A percentile compares a stretch with the other conserved stretches of the same genome.
These are phyloP conservation scores for Pharnaceum exiguum DNA, from an alignment of 148 eudicot species.

Conservation along the genomic window DNA sequence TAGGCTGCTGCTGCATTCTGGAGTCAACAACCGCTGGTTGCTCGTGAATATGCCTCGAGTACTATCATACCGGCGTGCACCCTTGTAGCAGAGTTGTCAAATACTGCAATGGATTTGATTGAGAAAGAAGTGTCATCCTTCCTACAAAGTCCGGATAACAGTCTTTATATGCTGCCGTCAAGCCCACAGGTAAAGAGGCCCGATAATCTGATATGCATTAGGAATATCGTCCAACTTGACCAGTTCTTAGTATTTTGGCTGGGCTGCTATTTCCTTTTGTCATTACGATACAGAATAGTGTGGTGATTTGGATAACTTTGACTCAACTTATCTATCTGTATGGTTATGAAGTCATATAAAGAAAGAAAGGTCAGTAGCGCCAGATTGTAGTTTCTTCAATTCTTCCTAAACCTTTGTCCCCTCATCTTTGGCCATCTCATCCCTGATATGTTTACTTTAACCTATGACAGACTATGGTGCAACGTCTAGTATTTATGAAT, in stretches of 20 bases:
- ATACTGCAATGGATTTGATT: slow-evolving; percentile 71
- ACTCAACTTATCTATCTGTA: too few relatives aligned
- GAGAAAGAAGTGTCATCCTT: slow-evolving; percentile 84
- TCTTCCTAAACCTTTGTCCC: too few relatives aligned
- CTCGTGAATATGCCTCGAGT: slow-evolving; percentile 91
- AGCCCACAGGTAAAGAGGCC: slow-evolving; percentile 67
- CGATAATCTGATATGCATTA: background rate
- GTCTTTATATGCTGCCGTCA: slow-evolving; percentile 94
- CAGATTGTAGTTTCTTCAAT: too few relatives aligned
- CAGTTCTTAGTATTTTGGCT: background rate
- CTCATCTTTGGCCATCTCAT: too few relatives aligned
- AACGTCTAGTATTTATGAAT: too few relatives aligned
- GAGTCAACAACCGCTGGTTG: slow-evolving; percentile 95
- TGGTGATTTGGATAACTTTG: too few relatives aligned
- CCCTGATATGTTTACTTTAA: too few relatives aligned
- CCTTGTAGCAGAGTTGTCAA: slow-evolving; percentile 59
- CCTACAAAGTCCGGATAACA: slow-evolving; percentile 79
- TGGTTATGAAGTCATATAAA: too few relatives aligned
- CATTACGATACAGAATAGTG: too few relatives aligned
- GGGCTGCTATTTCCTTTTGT: background rate
- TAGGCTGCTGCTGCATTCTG: slow-evolving; percentile 96
- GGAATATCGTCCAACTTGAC: background rate
- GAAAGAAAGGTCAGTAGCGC: too few relatives aligned
- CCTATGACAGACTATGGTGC: too few relatives aligned
- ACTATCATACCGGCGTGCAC: slow-evolving; percentile 93